These are phyloP conservation scores for Umbelopsis vinacea DNA, from an alignment of 192 early-diverging fungal genomes.

Conservation along the genomic window DNA sequence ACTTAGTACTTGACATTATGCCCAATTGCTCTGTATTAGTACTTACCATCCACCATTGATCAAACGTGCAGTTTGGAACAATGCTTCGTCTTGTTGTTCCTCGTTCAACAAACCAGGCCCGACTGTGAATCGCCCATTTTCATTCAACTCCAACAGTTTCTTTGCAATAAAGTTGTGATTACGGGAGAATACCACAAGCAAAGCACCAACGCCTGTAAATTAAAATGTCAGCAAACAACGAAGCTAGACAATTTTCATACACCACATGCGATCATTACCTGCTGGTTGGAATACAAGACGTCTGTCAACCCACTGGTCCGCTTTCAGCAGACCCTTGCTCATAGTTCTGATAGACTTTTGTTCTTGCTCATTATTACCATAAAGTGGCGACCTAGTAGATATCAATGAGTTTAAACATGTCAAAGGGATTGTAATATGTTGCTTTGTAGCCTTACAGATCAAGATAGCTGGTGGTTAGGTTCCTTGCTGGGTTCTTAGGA, in stretches of 20 bases:
- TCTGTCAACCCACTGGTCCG: slow-evolving; percentile 27
- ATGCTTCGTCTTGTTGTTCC: slow-evolving; percentile 45
- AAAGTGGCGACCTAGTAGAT: slow-evolving; percentile 34
- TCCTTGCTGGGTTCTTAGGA: slow-evolving; percentile 35
- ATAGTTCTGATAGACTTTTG: slow-evolving; percentile 27
- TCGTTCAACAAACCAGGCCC: slow-evolving; percentile 2
- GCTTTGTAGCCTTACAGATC: slow-evolving; percentile 31
- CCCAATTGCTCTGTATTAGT: no score
- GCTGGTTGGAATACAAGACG: slow-evolving; percentile 29
- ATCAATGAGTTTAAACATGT: background rate
- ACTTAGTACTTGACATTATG: background rate
- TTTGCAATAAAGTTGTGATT: slow-evolving; percentile 62
- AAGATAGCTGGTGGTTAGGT: slow-evolving; percentile 47
- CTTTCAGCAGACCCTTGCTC: slow-evolving; percentile 30
- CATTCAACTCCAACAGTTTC: slow-evolving; percentile 41
- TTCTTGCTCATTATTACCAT: slow-evolving; percentile 42
- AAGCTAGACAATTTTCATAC: background rate
- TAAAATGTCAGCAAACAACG: background rate
- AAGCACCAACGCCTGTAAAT: slow-evolving; percentile 32
- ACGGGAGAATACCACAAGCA: slow-evolving; percentile 50
- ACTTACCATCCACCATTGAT: slow-evolving; percentile 50
- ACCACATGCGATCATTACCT: background rate
- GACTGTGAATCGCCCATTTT: slow-evolving; percentile 47
- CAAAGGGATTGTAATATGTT: background rate
- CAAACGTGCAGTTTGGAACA: slow-evolving; percentile 57